A percentile compares a stretch with the other conserved stretches of the same genome.
These are phyloP conservation scores for Capsicum rhomboideum DNA, from an alignment of 257 asterid species.

Conservation along the genomic window DNA sequence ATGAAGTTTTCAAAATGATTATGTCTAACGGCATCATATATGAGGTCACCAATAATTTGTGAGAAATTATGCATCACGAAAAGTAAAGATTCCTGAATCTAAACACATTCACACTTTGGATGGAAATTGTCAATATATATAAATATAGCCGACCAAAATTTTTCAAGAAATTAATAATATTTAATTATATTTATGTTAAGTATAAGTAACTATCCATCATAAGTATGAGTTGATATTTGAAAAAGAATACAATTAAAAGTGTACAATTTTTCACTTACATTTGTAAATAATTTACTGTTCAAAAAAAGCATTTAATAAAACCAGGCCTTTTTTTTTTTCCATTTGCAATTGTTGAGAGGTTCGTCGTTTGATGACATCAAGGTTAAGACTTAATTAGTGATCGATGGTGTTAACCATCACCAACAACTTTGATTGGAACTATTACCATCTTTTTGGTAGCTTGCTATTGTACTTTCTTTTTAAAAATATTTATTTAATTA, in stretches of 20 bases:
- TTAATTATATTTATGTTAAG: background rate
- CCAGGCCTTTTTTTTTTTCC: background rate
- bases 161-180: background rate
- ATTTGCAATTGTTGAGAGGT: background rate
- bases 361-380: background rate
- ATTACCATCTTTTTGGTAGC: background rate
- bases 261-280: background rate
- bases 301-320: background rate
- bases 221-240: background rate
- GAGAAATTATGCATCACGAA: background rate
- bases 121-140: background rate
- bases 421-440: constrained; percentile 3
- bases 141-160: background rate
- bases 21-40: background rate
- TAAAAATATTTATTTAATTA: background rate
- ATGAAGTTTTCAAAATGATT: background rate
- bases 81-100: background rate
- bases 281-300: background rate
- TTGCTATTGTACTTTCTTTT: background rate
- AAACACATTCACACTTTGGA: background rate
- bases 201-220: background rate
- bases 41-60: background rate
- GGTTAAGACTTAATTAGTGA: background rate
- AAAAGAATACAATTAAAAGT: background rate
- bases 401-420: background rate